Evolutionary conservation across 1,284 basidiomycete species (phyloP).

Genomic region (Fomitopsis schrenkii): DNA sequence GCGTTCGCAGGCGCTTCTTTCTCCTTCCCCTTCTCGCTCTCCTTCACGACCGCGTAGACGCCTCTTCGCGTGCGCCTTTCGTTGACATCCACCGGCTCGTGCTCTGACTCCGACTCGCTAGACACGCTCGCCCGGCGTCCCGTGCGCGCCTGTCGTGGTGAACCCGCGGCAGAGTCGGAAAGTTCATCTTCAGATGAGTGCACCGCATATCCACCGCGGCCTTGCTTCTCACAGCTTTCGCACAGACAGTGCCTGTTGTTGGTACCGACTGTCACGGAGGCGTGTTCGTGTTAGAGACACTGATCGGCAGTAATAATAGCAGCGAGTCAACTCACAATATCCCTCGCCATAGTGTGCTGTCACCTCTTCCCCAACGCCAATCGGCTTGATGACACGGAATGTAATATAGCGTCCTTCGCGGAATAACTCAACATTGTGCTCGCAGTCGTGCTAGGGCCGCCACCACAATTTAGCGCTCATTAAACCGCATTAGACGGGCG

Average conservation of each 20-base stretch:
- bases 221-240: constrained; percentile 80
- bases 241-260: constrained; percentile 87
- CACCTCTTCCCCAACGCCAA: constrained; percentile 80
- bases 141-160: constrained; percentile 34
- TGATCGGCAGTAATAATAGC: constrained; percentile 2
- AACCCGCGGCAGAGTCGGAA: constrained; percentile 32
- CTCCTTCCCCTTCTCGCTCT: constrained; percentile 53
- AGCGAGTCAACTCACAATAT: constrained; percentile 57
- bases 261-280: constrained; percentile 65
- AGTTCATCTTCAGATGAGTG: constrained; percentile 47
- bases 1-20: constrained; percentile 34
- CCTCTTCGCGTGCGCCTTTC: constrained; percentile 74
- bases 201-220: constrained; percentile 71
- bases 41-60: constrained; percentile 65
- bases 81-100: constrained; percentile 49
- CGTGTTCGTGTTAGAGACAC: not conserved
- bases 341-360: constrained; percentile 83
- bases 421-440: constrained; percentile 86
- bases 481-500: constrained; percentile 6
- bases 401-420: constrained; percentile 86
- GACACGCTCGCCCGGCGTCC: constrained; percentile 17
- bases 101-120: constrained; percentile 30
- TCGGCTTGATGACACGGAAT: constrained; percentile 81
- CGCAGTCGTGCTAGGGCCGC: constrained; percentile 75
- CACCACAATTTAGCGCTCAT: not conserved